Conservation (phyloP, 2,329 filamentous ascomycete species). For the Hypoxylon sp. region DNA sequence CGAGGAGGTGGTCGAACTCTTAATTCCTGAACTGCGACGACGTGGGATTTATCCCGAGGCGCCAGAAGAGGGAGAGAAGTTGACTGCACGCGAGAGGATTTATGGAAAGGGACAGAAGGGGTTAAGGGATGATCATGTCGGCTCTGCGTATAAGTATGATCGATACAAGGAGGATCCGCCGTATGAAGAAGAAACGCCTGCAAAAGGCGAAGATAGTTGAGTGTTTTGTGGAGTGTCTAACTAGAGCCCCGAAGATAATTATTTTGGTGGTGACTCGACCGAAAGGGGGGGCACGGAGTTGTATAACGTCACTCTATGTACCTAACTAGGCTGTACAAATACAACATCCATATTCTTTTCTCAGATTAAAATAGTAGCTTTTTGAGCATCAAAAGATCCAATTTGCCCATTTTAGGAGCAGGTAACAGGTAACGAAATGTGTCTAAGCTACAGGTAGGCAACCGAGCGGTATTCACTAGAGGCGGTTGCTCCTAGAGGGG, state of each 20-base stretch:
- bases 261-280: background rate
- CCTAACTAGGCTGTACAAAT: background rate
- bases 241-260: background rate
- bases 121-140: constrained; percentile 71
- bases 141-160: constrained; percentile 73
- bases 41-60: constrained; percentile 54
- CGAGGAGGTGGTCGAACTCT: constrained; percentile 51
- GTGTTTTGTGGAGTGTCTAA: background rate
- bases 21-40: constrained; percentile 50
- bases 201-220: constrained; percentile 8
- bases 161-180: constrained; percentile 68
- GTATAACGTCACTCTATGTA: background rate
- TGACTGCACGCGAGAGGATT: constrained; percentile 72
- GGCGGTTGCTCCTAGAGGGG: background rate
- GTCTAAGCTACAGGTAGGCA: background rate
- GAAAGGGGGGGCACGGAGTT: background rate
- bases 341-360: background rate
- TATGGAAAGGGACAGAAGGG: constrained; percentile 72
- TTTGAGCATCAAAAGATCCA: background rate
- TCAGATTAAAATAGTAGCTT: background rate
- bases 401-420: background rate
- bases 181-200: constrained; percentile 22
- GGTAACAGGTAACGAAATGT: background rate
- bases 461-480: background rate
- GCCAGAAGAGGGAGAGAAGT: constrained; percentile 52